A percentile compares a stretch with the other conserved stretches of the same genome.
Evolutionary conservation across 495 filamentous ascomycete genomes (phyloP).

Genomic region (Tricharina praecox): DNA sequence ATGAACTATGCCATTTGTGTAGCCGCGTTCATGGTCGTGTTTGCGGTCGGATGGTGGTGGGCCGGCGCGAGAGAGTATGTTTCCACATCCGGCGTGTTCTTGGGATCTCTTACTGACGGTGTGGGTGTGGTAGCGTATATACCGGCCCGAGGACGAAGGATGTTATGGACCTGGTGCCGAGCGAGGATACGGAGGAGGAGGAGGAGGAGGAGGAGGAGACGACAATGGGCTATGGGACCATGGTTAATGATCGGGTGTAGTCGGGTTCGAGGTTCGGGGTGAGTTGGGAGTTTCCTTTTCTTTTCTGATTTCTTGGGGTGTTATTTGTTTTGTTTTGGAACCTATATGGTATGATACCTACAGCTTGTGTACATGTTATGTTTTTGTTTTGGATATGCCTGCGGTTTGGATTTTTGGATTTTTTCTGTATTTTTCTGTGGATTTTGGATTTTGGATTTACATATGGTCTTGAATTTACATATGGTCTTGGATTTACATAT

Average conservation of each 20-base stretch:
- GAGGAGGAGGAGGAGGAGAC: neutral
- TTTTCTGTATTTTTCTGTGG: too few species aligned
- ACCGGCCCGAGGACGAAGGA: constrained; percentile 41
- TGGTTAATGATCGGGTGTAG: neutral
- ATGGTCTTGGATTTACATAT: too few species aligned
- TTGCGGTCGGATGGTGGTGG: constrained; percentile 52
- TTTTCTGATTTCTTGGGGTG: neutral
- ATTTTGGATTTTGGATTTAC: too few species aligned
- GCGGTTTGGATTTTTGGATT: too few species aligned
- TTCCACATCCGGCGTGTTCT: neutral
- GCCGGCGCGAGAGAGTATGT: constrained; percentile 41
- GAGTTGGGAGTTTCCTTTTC: neutral
- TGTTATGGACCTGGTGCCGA: constrained; percentile 26
- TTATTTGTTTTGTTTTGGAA: neutral
- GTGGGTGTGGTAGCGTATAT: constrained; percentile 31
- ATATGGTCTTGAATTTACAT: too few species aligned
- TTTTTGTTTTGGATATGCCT: too few species aligned
- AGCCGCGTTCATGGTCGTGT: constrained; percentile 42
- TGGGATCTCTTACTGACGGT: neutral
- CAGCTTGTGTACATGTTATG: too few species aligned
- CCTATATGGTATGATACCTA: too few species aligned
- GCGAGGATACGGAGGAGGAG: neutral
- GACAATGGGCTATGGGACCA: neutral
- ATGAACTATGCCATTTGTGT: constrained; percentile 59
- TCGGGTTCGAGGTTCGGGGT: neutral